phyloP scores from a whole-genome alignment of 495 filamentous ascomycete species.

The Penicillium paradoxum region DNA sequence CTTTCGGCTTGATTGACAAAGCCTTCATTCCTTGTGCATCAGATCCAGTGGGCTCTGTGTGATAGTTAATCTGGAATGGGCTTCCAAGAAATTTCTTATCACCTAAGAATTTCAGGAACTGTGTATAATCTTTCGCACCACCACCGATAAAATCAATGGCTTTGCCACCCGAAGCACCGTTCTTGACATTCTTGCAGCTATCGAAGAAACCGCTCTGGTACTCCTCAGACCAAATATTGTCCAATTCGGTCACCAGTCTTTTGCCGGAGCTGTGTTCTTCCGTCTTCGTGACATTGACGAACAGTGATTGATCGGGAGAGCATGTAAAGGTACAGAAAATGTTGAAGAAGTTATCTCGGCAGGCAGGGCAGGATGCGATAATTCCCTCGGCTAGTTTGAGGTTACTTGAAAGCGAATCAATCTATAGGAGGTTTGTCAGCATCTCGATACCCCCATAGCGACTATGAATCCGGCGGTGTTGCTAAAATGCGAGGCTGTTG shows the following conservation, averaged over 20 bases:
- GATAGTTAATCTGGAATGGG: constrained; percentile 97
- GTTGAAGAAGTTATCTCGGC: constrained; percentile 96
- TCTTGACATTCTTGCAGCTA: constrained; percentile 98
- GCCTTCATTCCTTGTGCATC: constrained; percentile 61
- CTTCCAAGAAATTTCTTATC: constrained; percentile 83
- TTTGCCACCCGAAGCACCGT: constrained; percentile 83
- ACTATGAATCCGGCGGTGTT: neutral
- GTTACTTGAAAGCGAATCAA: constrained; percentile 72
- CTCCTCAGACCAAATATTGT: constrained; percentile 80
- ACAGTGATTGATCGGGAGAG: constrained; percentile 92
- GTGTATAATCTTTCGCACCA: constrained; percentile 81
- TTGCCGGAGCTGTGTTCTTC: constrained; percentile 60
- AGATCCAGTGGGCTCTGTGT: constrained; percentile 45
- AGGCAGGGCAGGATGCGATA: constrained; percentile 89
- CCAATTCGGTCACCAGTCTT: constrained; percentile 74
- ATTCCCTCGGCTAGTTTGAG: constrained; percentile 82
- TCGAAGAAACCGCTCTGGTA: constrained; percentile 90
- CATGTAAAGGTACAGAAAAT: constrained; percentile 97
- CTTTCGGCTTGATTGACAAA: constrained; percentile 61
- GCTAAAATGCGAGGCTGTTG: neutral
- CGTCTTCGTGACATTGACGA: constrained; percentile 85
- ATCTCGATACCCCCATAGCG: neutral
- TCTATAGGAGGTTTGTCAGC: constrained; percentile 36
- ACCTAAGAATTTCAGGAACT: constrained; percentile 86
- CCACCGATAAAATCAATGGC: constrained; percentile 96